Evolutionary conservation across 257 asterid genomes (phyloP).

Genomic region (Pogostemon cablin): DNA sequence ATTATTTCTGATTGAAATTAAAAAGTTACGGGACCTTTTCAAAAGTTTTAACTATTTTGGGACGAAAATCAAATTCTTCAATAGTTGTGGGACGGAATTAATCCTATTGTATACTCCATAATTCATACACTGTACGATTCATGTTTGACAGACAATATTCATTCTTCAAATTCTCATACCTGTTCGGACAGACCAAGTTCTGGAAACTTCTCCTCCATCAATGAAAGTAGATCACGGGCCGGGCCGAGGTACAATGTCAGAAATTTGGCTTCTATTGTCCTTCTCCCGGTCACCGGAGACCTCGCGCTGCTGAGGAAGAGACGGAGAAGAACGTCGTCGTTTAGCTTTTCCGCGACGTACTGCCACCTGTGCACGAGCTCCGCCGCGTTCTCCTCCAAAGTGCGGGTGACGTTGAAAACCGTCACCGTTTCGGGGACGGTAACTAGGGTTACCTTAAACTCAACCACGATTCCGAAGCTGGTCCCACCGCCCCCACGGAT

Average conservation of each 20-base stretch:
- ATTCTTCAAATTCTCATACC: too few species aligned
- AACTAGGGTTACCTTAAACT: constrained; percentile 42
- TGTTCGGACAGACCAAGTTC: neutral
- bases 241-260: constrained; percentile 5
- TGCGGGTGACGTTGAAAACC: constrained; percentile 36
- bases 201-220: constrained; percentile 12
- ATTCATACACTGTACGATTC: too few species aligned
- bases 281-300: neutral
- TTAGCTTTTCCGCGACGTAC: neutral
- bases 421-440: constrained; percentile 43
- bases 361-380: constrained; percentile 4
- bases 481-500: constrained; percentile 56
- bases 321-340: neutral
- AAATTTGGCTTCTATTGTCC: neutral
- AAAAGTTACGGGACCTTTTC: too few species aligned
- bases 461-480: constrained; percentile 44
- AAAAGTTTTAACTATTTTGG: too few species aligned
- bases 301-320: neutral
- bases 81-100: too few species aligned
- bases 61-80: too few species aligned
- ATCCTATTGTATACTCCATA: too few species aligned
- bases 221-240: neutral
- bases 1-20: too few species aligned
- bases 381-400: constrained; percentile 48
- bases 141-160: too few species aligned